Base-by-base conservation (phyloP, 345 rosid genomes). In the Boechera retrofracta region DNA sequence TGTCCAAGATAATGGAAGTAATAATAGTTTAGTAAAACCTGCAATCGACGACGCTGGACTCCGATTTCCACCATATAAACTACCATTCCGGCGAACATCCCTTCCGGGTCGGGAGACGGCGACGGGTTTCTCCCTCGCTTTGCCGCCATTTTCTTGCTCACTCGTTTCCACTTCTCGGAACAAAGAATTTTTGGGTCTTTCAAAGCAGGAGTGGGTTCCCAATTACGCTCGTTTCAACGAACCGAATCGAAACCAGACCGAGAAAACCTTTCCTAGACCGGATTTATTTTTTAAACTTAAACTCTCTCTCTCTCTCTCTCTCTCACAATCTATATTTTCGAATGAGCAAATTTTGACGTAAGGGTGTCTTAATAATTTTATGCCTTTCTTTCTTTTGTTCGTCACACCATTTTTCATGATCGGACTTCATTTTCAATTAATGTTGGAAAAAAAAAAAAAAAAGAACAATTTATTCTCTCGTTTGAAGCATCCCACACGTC, bases 11-110 rank as follows among this genome's bases (percentile, higher is more conserved):
- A 16, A 16, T 16, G 16, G 16, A 16, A 16, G 16, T 16, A 16
- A 16, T 16, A 16, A 16, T 16, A 16, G 16, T 16, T 16, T 16
- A 16, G 24, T 32, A 39, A 72, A 75, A 95, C 99, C 98, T 95
- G 88, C 54, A 95, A 84, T 52, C 99, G 90, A 52, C 94, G 94
- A 24, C 85, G 79, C 83, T 91, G 97, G 21, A 95, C 94, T 47
- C 85, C 91, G 16, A 51, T 69, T 74, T 84, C 91, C 4, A 92
- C 87, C 81, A 92, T 75, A 62, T 75, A 84, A 55, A 87, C 89
- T 45, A 80, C 79, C 90, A 92, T 85, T 63, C 87, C 90, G 52
- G 90, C 76, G 86, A 95, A 92, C 21, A 95, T 90, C 15, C 96
- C 94, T 16, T 86, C 39, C 10, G 89, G 85, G 63, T 85, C 91